phyloP scores from a whole-genome alignment of 1,284 basidiomycete species.

The Hortiboletus rubellus region DNA sequence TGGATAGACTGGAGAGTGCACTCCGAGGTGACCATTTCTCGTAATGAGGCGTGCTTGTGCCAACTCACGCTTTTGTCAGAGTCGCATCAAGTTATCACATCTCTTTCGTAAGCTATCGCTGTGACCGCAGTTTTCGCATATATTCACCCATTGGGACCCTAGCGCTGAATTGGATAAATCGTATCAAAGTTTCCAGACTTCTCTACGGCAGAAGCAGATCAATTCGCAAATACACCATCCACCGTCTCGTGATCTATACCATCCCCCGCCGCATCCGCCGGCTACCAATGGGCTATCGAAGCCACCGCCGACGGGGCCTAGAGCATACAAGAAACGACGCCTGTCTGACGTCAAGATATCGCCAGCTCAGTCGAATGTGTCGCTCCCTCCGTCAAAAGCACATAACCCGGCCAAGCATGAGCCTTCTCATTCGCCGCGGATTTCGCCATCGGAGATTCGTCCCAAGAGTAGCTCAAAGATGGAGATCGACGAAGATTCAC shows the following conservation, averaged over 20 bases:
- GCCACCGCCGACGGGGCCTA: constrained; percentile 69
- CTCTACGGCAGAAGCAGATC: constrained; percentile 43
- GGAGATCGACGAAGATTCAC: constrained; percentile 59
- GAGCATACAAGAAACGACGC: constrained; percentile 74
- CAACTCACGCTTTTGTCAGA: constrained; percentile 44
- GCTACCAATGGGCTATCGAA: constrained; percentile 42
- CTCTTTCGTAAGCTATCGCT: constrained; percentile 59
- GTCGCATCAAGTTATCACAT: constrained; percentile 68
- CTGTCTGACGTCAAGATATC: constrained; percentile 56
- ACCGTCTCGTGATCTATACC: constrained; percentile 31
- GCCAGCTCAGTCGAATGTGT: constrained; percentile 38
- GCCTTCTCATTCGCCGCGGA: constrained; percentile 41
- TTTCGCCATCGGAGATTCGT: constrained; percentile 38
- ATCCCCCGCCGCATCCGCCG: constrained; percentile 29
- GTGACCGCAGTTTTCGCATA: constrained; percentile 3
- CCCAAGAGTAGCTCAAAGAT: constrained; percentile 45
- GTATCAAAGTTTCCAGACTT: constrained; percentile 55
- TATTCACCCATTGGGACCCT: constrained; percentile 11
- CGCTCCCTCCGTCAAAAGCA: constrained; percentile 35
- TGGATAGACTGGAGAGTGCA: constrained; percentile 66
- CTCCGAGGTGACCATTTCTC: constrained; percentile 57
- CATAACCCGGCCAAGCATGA: constrained; percentile 28
- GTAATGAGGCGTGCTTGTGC: background rate
- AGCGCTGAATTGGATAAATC: constrained; percentile 72
- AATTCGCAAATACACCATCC: constrained; percentile 43